Percentiles rank a stretch among this genome's conserved stretches.
These are phyloP conservation scores for Leishmania tarentolae DNA, from an alignment of 208 protist genomes.

Conservation along the genomic window DNA sequence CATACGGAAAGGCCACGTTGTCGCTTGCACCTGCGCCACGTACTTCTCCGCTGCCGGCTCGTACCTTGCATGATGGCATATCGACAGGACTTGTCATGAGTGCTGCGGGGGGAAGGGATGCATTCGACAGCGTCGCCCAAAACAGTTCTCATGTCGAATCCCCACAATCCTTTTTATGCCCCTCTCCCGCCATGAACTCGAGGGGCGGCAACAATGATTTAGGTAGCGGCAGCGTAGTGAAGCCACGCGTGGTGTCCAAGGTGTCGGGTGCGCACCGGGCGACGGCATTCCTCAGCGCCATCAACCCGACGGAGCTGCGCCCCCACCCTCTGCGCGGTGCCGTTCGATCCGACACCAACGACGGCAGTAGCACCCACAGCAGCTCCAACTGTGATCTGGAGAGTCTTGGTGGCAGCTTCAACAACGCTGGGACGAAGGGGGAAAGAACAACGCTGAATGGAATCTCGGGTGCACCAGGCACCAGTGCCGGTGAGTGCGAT, in stretches of 20 bases:
- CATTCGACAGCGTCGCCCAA: background rate
- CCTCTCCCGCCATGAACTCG: background rate
- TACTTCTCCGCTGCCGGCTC: background rate
- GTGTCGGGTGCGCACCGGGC: slow-evolving; percentile 16
- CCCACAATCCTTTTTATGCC: background rate
- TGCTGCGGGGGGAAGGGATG: background rate
- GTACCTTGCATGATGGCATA: background rate
- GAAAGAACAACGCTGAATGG: background rate
- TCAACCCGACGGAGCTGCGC: slow-evolving; percentile 20
- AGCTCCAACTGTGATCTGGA: background rate
- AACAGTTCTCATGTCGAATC: background rate
- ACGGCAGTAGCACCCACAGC: background rate
- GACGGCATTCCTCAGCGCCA: slow-evolving; percentile 21
- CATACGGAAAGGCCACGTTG: background rate
- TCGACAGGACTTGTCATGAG: background rate
- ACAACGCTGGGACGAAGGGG: background rate
- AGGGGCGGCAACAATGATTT: background rate
- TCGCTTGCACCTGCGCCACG: background rate
- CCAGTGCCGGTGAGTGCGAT: background rate
- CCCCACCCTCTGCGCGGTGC: slow-evolving; percentile 24
- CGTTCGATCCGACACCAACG: background rate
- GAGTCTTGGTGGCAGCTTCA: background rate
- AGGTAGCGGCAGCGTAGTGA: background rate
- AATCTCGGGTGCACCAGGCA: background rate
- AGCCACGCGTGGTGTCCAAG: slow-evolving; percentile 11